These are phyloP conservation scores for Thelephora terrestris DNA, from an alignment of 1,284 basidiomycete species.

Conservation along the genomic window DNA sequence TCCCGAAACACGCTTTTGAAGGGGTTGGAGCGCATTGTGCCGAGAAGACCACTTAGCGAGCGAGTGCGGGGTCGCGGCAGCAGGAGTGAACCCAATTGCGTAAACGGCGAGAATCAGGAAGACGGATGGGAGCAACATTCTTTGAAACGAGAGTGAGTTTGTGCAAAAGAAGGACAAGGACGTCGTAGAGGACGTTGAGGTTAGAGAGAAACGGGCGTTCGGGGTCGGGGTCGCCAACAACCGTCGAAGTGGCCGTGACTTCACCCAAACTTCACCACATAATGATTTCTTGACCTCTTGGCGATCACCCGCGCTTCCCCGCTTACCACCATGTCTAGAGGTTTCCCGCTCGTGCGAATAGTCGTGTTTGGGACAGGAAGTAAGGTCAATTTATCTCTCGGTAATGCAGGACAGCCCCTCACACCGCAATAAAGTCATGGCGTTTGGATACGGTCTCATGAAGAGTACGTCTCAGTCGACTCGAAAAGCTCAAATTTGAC, in stretches of 20 bases:
- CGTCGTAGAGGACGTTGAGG: not conserved
- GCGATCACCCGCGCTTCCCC: not conserved
- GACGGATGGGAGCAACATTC: no score
- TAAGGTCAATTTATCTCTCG: not conserved
- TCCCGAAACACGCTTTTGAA: not conserved
- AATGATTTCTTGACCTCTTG: not conserved
- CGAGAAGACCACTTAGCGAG: not conserved
- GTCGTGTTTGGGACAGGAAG: not conserved
- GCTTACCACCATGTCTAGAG: not conserved
- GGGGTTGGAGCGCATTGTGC: not conserved
- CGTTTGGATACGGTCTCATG: slow-evolving; percentile 54
- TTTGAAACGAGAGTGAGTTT: no score
- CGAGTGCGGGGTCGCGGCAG: not conserved
- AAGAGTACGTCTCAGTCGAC: slow-evolving; percentile 36
- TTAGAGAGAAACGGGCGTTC: no score
- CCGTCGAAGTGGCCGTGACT: no score
- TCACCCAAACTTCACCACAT: no score
- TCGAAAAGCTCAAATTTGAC: not conserved
- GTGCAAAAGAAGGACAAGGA: no score
- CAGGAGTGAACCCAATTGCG: not conserved
- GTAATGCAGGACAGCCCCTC: not conserved
- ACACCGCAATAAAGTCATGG: slow-evolving; percentile 35
- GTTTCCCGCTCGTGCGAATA: not conserved
- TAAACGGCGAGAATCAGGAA: no score
- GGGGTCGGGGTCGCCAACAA: no score